Evolutionary conservation across 192 early-diverging fungal species (phyloP), one percentile per base, ranked within the genome.

Genomic region (Coemansia furcata): DNA sequence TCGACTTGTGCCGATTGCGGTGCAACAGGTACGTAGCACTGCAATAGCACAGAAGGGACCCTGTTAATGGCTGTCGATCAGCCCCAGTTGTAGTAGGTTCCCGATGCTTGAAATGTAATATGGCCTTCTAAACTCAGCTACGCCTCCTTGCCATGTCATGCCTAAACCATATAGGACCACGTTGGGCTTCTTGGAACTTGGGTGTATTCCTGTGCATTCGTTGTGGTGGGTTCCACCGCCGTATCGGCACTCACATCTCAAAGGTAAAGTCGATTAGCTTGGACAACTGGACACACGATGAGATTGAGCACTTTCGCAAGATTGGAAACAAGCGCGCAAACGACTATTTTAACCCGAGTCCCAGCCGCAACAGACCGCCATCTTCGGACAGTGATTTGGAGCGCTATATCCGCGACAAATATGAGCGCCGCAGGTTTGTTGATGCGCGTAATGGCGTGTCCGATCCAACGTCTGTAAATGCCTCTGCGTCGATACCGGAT

Each of bases 141-240:
- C n/a, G 10, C 23, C 46, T 7, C 21, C 7, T 7, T 49, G 8
- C 3, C 21, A 23, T 21, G 21, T 9, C 23, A 19, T 49, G 9
- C 7, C 23, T 9, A 37, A 49, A 14, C 19, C 35, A 33, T 65
- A 10, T 87, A 94, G 92, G 87, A n/a, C 90, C 92, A 19, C 90
- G 90, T 49, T 94, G 92, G 92, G 88, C 92, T 35, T 95, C 93
- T 3, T 92, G 90, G 89, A 95, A 94, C 72, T 72, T 98, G 40
- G 95, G 95, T 5, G 83, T 95, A 42, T 97, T 99, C 68, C 72
- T 99, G 39, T 99, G 97, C 83, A 97, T 98, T 32, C 86, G 94
- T 5, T 99, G 97, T 78, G 90, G 84, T 50, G 87, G 91, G 38
- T 71, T 92, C 37, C 93, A 94, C 63, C 77, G 93, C 36, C 91